Base-by-base conservation (phyloP, 202 grass and related monocot species). In the Carex arenaria region DNA sequence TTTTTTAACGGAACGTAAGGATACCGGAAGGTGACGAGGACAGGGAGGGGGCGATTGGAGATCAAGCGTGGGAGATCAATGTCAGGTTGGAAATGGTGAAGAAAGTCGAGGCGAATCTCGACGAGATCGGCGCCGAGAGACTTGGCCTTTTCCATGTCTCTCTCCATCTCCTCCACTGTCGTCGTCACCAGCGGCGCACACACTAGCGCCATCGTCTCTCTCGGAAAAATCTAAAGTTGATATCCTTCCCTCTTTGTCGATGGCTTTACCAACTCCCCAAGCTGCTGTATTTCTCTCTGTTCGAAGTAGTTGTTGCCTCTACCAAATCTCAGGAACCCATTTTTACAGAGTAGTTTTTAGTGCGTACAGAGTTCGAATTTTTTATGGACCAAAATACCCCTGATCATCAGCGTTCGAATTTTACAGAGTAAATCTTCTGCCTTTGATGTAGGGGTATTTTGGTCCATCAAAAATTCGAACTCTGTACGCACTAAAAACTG, bases 31-130 rank as follows among this genome's bases (percentile, higher is more conserved):
- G 95, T 98, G 88, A 92, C 85, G 84, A 98, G 89, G 62, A 73
- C 87, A 8, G 95, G 91, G 31, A 98, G 85, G 6, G 89, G 67
- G 59, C 95, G 88, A 72, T 80, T 64, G 12, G 85, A 83, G 83
- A 98, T 86, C 69, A 98, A 85, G 49, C 62, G 75, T 9, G 82
- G 84, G 43, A 98, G 90, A 83, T 98, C 86, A 52, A 86, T 87
- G n/a, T 74, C 72, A 52, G 93, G 89, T 54, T 83, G 83, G 83
- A 95, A 93, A 72, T 71, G 71, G 59, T 82, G 72, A 61, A 98
- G 85, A 83, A 91, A 89, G 83, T 98, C 92, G 17, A 98, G 78
- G 52, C 92, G 92, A 78, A 98, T 90, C 93, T 98, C 95, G 63
- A 98, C 95, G 47, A 94, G 79, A 84, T 98, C 95, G 47, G 76